Base-by-base conservation (phyloP, 169 alveolate genomes). In the Plasmodium gonderi region DNA sequence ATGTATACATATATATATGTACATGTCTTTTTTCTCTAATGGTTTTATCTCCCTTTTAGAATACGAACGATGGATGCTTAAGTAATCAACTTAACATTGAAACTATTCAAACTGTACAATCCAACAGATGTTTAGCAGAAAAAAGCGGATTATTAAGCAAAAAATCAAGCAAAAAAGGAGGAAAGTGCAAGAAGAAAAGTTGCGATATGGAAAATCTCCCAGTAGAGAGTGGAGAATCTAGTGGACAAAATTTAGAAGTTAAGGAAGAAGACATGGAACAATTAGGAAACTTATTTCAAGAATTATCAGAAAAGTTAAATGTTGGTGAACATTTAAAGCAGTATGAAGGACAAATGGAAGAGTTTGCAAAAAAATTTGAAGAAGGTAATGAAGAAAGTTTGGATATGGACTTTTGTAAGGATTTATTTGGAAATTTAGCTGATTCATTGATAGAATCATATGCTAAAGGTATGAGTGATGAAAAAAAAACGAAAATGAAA, bases 251-350 rank as follows among this genome's bases (percentile, higher is more conserved):
- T 31, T 14, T 3, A 36, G 64, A 75, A 75, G 40, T 40, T 31
- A 20, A 2, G 29, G 67, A 75, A 75, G 8, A 75, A 75, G 64
- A 75, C 0, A 11, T 75, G 38, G 64, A 33, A n/a, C 65, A 75
- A 14, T n/a, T 75, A 20, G 81, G 51, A 75, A 38, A 14, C 81
- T 23, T 75, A 23, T 75, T 75, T 20, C 45, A 45, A n/a, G 51
- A 26, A n/a, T 38, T 75, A 40, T 7, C 64, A 75, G 81, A 75
- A 26, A 33, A 75, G 81, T 40, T 75, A 36, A 75, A 36, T 75
- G 45, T 75, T 8, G 68, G 44, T 40, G 65, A 75, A 0, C 6
- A 36, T 36, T 5, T 75, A 75, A 42, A 75, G 3, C 20, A 75
- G 29, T 20, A 75, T 75, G 64, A 40, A 42, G 81, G 64, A 38